Percentiles rank a stretch among this genome's conserved stretches.
Evolutionary conservation across 2,329 filamentous ascomycete species (phyloP).

Genomic region (Alternaria gansuensis): DNA sequence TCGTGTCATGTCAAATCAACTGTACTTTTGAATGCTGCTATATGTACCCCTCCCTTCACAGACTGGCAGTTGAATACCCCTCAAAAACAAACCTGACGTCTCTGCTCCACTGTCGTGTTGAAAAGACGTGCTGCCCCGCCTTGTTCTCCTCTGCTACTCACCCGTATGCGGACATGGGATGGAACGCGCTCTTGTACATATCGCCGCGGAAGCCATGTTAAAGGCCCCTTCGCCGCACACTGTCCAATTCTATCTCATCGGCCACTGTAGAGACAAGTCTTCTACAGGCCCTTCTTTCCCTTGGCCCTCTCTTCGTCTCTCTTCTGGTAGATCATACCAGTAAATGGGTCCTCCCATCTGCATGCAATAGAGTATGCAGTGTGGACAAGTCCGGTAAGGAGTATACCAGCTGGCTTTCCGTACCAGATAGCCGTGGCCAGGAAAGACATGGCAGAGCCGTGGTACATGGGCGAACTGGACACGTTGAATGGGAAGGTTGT

Average conservation of each 20-base stretch:
- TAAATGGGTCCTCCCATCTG: constrained; percentile 93
- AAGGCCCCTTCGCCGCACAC: not conserved
- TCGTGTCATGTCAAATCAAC: constrained; percentile 21
- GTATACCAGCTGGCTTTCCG: constrained; percentile 84
- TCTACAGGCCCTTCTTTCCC: constrained; percentile 49
- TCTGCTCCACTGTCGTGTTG: constrained; percentile 17
- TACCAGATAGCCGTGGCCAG: constrained; percentile 84
- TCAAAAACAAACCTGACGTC: constrained; percentile 7
- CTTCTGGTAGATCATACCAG: constrained; percentile 90
- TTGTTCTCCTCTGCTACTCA: constrained; percentile 1
- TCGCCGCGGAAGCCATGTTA: not conserved
- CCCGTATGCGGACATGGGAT: not conserved
- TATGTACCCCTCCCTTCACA: constrained; percentile 10
- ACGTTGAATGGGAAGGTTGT: constrained; percentile 97
- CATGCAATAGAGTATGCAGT: constrained; percentile 82
- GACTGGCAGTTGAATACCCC: constrained; percentile 24
- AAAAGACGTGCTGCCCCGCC: constrained; percentile 16
- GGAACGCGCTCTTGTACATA: not conserved
- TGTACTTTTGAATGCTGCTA: constrained; percentile 22
- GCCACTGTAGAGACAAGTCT: not conserved
- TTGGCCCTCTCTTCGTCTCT: constrained; percentile 65
- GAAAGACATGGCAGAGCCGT: constrained; percentile 92
- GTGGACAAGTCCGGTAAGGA: constrained; percentile 78
- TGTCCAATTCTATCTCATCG: not conserved
- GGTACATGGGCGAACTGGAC: constrained; percentile 93